phyloP scores from a whole-genome alignment of 2,329 filamentous ascomycete species.

The Diplocarpon mali region DNA sequence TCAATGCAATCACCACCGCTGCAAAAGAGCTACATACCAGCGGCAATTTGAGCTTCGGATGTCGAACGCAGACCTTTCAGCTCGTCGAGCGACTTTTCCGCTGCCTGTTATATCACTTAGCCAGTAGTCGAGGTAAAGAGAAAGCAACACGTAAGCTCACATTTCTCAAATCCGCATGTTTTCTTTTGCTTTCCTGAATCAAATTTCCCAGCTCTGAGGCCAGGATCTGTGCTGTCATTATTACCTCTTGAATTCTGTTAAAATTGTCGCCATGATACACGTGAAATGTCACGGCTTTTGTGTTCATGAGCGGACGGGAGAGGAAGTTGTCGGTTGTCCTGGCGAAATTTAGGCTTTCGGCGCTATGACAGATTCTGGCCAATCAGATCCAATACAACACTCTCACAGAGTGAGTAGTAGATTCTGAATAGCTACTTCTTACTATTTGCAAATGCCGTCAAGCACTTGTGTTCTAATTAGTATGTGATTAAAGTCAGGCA shows the following conservation, averaged over 20 bases:
- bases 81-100: slow-evolving; percentile 87
- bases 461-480: no score
- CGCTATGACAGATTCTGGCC: background rate
- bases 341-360: background rate
- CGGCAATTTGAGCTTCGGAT: slow-evolving; percentile 50
- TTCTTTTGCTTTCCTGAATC: slow-evolving; percentile 91
- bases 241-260: slow-evolving; percentile 14
- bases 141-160: slow-evolving; percentile 33
- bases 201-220: slow-evolving; percentile 80
- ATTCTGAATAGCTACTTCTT: no score
- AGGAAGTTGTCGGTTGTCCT: background rate
- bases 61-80: slow-evolving; percentile 64
- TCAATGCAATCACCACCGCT: background rate
- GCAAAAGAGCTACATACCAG: slow-evolving; percentile 21
- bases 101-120: slow-evolving; percentile 46
- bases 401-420: background rate
- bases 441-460: no score
- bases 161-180: slow-evolving; percentile 80
- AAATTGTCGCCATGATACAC: slow-evolving; percentile 1
- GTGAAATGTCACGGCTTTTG: background rate
- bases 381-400: background rate
- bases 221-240: slow-evolving; percentile 84
- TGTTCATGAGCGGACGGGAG: no score
- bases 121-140: slow-evolving; percentile 6
- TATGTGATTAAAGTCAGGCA: no score